A percentile compares a stretch with the other conserved stretches of the same genome.
Evolutionary conservation across 805 yeast species (phyloP).

Genomic region (Nakazawaea peltata): DNA sequence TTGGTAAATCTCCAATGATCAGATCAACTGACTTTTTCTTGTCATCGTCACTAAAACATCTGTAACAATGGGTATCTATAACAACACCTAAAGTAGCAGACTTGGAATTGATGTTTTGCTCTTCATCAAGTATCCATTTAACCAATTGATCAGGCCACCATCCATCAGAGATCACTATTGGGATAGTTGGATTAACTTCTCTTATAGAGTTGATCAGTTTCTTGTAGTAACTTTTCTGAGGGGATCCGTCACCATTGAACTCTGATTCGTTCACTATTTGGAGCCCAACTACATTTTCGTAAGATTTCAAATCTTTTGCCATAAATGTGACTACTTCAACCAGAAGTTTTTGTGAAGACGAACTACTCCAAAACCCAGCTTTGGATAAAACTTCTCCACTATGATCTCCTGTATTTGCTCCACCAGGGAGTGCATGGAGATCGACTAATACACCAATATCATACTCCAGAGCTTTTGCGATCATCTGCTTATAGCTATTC

Average conservation of each 20-base stretch:
- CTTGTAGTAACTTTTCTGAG: slow-evolving; percentile 53
- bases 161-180: slow-evolving; percentile 82
- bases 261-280: slow-evolving; percentile 84
- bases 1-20: slow-evolving; percentile 49
- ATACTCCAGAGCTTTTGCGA: slow-evolving; percentile 50
- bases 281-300: slow-evolving; percentile 71
- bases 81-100: slow-evolving; percentile 46
- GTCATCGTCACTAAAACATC: slow-evolving; percentile 78
- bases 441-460: slow-evolving; percentile 76
- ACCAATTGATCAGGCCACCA: slow-evolving; percentile 87
- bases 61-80: slow-evolving; percentile 78
- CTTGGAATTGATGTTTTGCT: slow-evolving; percentile 16
- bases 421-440: slow-evolving; percentile 85
- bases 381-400: slow-evolving; percentile 58
- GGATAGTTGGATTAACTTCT: slow-evolving; percentile 43
- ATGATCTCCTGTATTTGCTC: slow-evolving; percentile 83
- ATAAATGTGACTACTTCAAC: slow-evolving; percentile 47
- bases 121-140: slow-evolving; percentile 45
- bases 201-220: slow-evolving; percentile 59
- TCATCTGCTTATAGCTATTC: slow-evolving; percentile 46
- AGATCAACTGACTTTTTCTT: slow-evolving; percentile 54
- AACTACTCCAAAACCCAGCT: slow-evolving; percentile 58
- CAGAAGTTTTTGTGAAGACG: slow-evolving; percentile 33
- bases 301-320: slow-evolving; percentile 46
- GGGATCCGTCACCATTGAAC: slow-evolving; percentile 44